Evolutionary conservation across 23 red algal genomes (phyloP), one percentile per base, ranked within the genome.

Genomic region (Gracilaria gracilis): DNA sequence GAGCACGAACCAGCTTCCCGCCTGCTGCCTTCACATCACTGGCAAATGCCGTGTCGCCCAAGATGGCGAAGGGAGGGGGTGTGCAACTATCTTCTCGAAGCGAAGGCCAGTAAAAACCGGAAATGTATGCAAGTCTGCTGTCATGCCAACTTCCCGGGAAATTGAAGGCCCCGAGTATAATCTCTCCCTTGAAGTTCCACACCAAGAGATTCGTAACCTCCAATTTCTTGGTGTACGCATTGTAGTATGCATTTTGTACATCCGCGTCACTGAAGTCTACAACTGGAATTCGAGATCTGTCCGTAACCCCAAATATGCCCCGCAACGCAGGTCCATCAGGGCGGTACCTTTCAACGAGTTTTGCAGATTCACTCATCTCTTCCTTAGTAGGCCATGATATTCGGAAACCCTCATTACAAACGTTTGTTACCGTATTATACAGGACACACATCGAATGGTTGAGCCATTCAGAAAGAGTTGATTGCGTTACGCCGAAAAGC

Each of bases 131-230:
- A n/a, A n/a, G n/a, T n/a, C n/a, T n/a, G n/a, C n/a, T 84, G 0
- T 86, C 82, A 35, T 86, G 59, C 62, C 59, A 86, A 49, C 57
- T 69, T 72, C 2, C 82, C 28, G 82, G 46, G 55, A 51, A 86
- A 28, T 86, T 86, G n/a, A 86, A 19, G 9, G 29, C 59, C n/a
- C 35, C 82, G 33, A 73, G n/a, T 42, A 86, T 72, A 23, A 46
- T 47, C 19, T 86, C 82, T 19, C 82, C 82, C 58, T 71, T 71
- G 40, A 86, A 72, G 27, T n/a, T n/a, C n/a, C n/a, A n/a, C n/a
- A n/a, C n/a, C n/a, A n/a, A n/a, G n/a, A n/a, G n/a, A n/a, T n/a
- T n/a, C n/a, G n/a, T n/a, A n/a, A n/a, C n/a, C n/a, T n/a, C n/a
- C n/a, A n/a, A n/a, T n/a, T n/a, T n/a, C n/a, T n/a, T n/a, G n/a